Base-by-base conservation (phyloP, 2,329 filamentous ascomycete species). In the Pestalotiopsis sp. region DNA sequence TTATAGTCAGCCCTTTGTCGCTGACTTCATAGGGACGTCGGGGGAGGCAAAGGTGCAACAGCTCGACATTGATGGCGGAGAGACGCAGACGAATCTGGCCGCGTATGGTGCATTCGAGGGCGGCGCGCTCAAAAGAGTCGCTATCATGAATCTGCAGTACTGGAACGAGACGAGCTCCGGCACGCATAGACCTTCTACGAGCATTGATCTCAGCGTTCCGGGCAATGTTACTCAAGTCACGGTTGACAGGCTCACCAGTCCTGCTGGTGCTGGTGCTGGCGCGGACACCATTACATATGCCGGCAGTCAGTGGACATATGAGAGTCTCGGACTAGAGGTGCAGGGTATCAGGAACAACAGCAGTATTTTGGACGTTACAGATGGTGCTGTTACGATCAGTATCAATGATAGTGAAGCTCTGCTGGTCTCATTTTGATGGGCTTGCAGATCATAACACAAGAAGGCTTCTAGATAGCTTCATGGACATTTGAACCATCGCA, bases 241-340 rank as follows among this genome's bases (percentile, higher is more conserved):
- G 25, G 76, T 80, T 4, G 74, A 76, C 52, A 73, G 76, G 56
- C 70, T 81, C 27, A 77, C 71, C 62, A 80, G 78, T 59, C 78
- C 79, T 3, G 58, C 73, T 36, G 80, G 80, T 2, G 79, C 80
- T 1, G 77, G 78, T 9, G 79, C 77, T 1, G 73, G 70, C 1
- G 78, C 78, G 2, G 72, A 74, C 65, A 75, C 71, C 3, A 80
- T 81, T 62, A 80, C 80, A 7, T 81, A 81, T 49, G 80, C 73
- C 2, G 80, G 79, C 4, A 80, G 79, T 66, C 78, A 80, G 69
- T 81, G 79, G 80, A 80, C 78, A 6, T 79, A 76, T 63, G 73
- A 74, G 60, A 80, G 77, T 68, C 62, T 73, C 1, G 79, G 80
- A 0, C 70, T 71, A 69, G 79, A 81, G 72, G 76, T 80, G 3